phyloP scores from a whole-genome alignment of 2,329 filamentous ascomycete genomes.

The Davidsoniella virescens region DNA sequence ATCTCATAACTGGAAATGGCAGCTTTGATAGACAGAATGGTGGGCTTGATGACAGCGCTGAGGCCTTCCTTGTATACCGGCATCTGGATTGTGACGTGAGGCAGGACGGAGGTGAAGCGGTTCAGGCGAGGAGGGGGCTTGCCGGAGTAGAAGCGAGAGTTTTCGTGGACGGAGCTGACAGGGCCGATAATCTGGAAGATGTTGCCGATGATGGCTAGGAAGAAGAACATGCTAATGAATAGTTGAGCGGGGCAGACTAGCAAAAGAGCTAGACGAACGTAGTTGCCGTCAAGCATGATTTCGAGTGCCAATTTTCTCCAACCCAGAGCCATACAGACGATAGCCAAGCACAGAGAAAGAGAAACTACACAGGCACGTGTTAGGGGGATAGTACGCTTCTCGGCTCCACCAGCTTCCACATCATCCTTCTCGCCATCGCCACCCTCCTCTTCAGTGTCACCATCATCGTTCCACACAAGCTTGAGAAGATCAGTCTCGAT shows the following conservation, averaged over 20 bases:
- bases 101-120: conserved; percentile 21
- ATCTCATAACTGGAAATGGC: conserved; percentile 35
- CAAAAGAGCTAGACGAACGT: conserved; percentile 36
- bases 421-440: conserved; percentile 26
- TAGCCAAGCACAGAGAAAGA: conserved; percentile 34
- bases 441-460: conserved; percentile 22
- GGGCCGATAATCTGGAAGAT: conserved; percentile 33
- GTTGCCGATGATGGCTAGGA: conserved; percentile 25
- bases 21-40: conserved; percentile 30
- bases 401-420: conserved; percentile 24
- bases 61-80: conserved; percentile 28
- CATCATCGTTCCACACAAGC: conserved; percentile 39
- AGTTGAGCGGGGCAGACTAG: conserved; percentile 35
- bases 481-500: conserved; percentile 38
- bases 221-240: conserved; percentile 40
- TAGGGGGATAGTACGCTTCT: conserved; percentile 34
- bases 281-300: conserved; percentile 35
- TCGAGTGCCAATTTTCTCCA: conserved; percentile 39
- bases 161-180: conserved; percentile 26
- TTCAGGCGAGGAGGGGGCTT: conserved; percentile 20
- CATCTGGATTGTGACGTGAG: conserved; percentile 30
- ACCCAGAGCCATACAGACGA: conserved; percentile 38
- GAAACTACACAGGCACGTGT: conserved; percentile 38
- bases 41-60: conserved; percentile 29
- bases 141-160: conserved; percentile 30